Evolutionary conservation across 1,284 basidiomycete species (phyloP).

Genomic region (Papiliotrema fonsecae): DNA sequence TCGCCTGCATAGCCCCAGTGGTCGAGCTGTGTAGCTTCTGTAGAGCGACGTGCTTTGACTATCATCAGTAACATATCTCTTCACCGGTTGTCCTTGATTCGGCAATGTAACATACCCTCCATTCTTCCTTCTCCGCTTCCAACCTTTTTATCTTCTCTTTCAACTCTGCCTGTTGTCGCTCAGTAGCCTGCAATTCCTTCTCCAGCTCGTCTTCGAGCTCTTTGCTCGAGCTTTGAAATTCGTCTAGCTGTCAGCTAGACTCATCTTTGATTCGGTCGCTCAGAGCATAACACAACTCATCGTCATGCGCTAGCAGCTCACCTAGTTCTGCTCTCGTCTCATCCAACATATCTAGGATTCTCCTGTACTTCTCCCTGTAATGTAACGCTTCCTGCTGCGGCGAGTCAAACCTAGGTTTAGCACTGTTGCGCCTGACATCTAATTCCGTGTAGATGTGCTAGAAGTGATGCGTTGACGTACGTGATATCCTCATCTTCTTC

Average conservation of each 20-base stretch:
- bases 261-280: background rate
- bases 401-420: slow-evolving; percentile 41
- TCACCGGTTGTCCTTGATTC: background rate
- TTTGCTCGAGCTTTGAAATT: slow-evolving; percentile 84
- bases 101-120: slow-evolving; percentile 63
- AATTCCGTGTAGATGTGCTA: too few relatives aligned
- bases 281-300: background rate
- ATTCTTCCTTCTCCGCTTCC: slow-evolving; percentile 78
- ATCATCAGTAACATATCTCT: slow-evolving; percentile 7
- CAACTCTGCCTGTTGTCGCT: slow-evolving; percentile 77
- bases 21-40: slow-evolving; percentile 87
- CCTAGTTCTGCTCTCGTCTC: slow-evolving; percentile 76
- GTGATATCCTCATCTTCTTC: slow-evolving; percentile 33
- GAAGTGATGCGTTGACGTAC: too few relatives aligned
- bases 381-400: slow-evolving; percentile 51
- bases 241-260: slow-evolving; percentile 52
- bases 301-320: slow-evolving; percentile 13
- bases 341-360: slow-evolving; percentile 74
- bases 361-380: slow-evolving; percentile 79
- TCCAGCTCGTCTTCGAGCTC: slow-evolving; percentile 91
- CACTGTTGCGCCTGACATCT: too few relatives aligned
- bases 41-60: slow-evolving; percentile 82
- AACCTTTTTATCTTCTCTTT: slow-evolving; percentile 67
- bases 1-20: slow-evolving; percentile 50
- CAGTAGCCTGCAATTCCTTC: slow-evolving; percentile 77